phyloP scores from a whole-genome alignment of 2,329 filamentous ascomycete species.

The Fusarium austroafricanum region DNA sequence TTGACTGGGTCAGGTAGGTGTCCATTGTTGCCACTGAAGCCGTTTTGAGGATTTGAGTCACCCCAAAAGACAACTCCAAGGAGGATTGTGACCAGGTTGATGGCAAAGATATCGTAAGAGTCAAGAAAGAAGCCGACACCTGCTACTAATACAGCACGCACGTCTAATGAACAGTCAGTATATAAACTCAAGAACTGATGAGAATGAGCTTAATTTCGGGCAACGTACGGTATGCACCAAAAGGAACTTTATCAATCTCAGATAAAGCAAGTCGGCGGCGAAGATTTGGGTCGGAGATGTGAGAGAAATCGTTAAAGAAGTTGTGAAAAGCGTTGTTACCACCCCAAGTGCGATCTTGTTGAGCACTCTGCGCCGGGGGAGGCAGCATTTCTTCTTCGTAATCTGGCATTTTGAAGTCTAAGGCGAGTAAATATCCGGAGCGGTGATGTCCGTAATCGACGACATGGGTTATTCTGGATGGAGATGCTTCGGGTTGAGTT shows the following conservation, averaged over 20 bases:
- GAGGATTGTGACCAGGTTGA: conserved; percentile 77
- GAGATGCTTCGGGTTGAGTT: conserved; percentile 25
- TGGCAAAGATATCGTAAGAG: conserved; percentile 84
- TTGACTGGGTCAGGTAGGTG: conserved; percentile 72
- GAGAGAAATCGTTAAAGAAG: conserved; percentile 76
- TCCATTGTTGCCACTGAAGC: conserved; percentile 65
- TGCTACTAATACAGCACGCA: conserved; percentile 79
- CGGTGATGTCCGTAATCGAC: conserved; percentile 40
- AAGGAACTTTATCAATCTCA: conserved; percentile 82
- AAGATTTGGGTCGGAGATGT: conserved; percentile 78
- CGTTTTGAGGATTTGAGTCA: conserved; percentile 55
- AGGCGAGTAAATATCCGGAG: conserved; percentile 40
- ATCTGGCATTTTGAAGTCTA: conserved; percentile 47
- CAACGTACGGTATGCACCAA: conserved; percentile 73
- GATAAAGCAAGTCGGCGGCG: conserved; percentile 79
- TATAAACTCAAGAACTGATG: not conserved
- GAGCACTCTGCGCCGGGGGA: conserved; percentile 52
- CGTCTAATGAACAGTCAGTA: conserved; percentile 55
- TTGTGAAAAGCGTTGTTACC: conserved; percentile 79
- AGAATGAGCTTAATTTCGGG: not conserved
- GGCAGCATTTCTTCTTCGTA: conserved; percentile 55
- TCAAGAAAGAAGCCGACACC: conserved; percentile 88
- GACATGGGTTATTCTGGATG: conserved; percentile 43
- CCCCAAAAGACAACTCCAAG: conserved; percentile 83
- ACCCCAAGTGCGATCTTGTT: conserved; percentile 61